A percentile compares a stretch with the other conserved stretches of the same genome.
Conservation (phyloP, 768 basidiomycete genomes). For the Lactifluus volemus region DNA sequence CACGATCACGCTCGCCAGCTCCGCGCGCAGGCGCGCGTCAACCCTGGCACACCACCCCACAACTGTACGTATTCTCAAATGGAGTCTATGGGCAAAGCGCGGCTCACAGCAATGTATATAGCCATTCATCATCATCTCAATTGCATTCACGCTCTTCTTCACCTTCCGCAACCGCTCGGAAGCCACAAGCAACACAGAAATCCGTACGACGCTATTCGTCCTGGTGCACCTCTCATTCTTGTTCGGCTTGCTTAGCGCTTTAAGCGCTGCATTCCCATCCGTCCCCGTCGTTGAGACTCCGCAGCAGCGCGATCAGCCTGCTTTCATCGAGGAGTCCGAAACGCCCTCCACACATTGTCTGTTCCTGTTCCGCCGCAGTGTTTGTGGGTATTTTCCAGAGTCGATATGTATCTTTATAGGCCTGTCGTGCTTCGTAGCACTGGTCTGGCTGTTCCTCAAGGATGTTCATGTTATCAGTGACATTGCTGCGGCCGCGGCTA, state of each 20-base stretch:
- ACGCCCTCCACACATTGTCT: neutral
- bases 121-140: neutral
- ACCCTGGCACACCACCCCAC: conserved; percentile 1
- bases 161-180: neutral
- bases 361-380: neutral
- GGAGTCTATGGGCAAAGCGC: neutral
- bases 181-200: neutral
- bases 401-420: neutral
- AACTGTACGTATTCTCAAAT: neutral
- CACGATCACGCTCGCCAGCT: conserved; percentile 6
- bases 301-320: neutral
- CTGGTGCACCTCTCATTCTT: conserved; percentile 2
- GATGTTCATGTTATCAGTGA: neutral
- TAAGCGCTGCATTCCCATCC: neutral
- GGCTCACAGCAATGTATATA: neutral
- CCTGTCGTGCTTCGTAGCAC: neutral
- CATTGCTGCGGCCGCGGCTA: neutral
- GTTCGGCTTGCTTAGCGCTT: conserved; percentile 10
- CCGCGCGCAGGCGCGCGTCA: neutral
- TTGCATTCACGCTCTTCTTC: neutral
- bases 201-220: neutral
- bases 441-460: conserved; percentile 3
- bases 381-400: neutral
- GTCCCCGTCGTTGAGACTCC: neutral
- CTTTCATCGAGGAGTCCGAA: neutral